phyloP scores from a whole-genome alignment of 2,329 filamentous ascomycete genomes.

The Neonectria magnoliae region DNA sequence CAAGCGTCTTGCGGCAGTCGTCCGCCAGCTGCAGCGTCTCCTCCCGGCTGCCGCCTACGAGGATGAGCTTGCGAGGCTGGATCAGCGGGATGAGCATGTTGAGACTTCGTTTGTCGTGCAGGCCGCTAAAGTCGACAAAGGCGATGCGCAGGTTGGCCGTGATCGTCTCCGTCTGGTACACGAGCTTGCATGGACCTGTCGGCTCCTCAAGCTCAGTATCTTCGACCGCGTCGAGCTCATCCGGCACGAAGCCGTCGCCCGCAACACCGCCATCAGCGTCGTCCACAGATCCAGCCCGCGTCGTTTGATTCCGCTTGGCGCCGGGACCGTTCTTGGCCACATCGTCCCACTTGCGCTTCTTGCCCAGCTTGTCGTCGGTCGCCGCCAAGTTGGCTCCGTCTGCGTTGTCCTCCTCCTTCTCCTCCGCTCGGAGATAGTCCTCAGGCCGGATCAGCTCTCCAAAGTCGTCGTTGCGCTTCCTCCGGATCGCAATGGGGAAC shows the following conservation, averaged over 20 bases:
- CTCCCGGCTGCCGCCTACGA: slow-evolving; percentile 81
- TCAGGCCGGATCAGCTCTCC: slow-evolving; percentile 94
- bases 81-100: slow-evolving; percentile 96
- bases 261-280: slow-evolving; percentile 52
- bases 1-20: slow-evolving; percentile 78
- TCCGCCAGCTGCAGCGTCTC: slow-evolving; percentile 83
- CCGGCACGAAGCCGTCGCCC: slow-evolving; percentile 54
- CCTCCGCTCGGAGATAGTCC: slow-evolving; percentile 92
- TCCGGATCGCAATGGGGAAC: slow-evolving; percentile 85
- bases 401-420: slow-evolving; percentile 80
- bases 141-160: slow-evolving; percentile 79
- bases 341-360: slow-evolving; percentile 95
- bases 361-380: slow-evolving; percentile 75
- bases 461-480: slow-evolving; percentile 87
- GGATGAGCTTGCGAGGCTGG: slow-evolving; percentile 90
- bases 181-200: slow-evolving; percentile 78
- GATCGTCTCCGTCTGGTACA: slow-evolving; percentile 71
- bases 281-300: slow-evolving; percentile 55
- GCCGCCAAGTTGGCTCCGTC: slow-evolving; percentile 54
- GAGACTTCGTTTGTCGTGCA: slow-evolving; percentile 93
- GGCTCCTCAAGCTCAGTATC: slow-evolving; percentile 63
- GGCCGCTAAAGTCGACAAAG: slow-evolving; percentile 89
- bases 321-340: slow-evolving; percentile 49
- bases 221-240: slow-evolving; percentile 68
- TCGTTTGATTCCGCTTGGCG: slow-evolving; percentile 67